Conservation (phyloP, 768 basidiomycete species). For the Tubosaeta sp. region DNA sequence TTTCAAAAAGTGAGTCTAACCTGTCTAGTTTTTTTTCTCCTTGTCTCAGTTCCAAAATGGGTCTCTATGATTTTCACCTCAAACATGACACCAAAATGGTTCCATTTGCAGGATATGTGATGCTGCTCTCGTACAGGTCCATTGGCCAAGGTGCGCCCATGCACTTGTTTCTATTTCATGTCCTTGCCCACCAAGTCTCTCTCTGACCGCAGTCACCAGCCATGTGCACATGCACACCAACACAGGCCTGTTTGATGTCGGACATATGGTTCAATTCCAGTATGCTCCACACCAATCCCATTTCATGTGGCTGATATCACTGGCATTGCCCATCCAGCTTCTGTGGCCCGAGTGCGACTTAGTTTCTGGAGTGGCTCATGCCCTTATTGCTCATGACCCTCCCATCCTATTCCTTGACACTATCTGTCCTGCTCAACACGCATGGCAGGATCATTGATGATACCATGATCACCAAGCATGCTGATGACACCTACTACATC, state of each 20-base stretch:
- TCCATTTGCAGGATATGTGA: slow-evolving; percentile 90
- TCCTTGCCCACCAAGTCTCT: slow-evolving; percentile 8
- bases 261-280: slow-evolving; percentile 97
- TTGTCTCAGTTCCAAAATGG: slow-evolving; percentile 45
- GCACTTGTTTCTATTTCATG: slow-evolving; percentile 1
- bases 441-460: slow-evolving; percentile 95
- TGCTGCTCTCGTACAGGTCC: slow-evolving; percentile 86
- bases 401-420: slow-evolving; percentile 70
- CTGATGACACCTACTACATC: slow-evolving; percentile 78
- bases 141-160: slow-evolving; percentile 66
- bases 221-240: slow-evolving; percentile 83
- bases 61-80: slow-evolving; percentile 86
- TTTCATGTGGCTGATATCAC: background rate
- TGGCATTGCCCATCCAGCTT: slow-evolving; percentile 47
- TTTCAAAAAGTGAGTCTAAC: slow-evolving; percentile 13
- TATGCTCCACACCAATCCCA: slow-evolving; percentile 29
- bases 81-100: slow-evolving; percentile 89
- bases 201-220: slow-evolving; percentile 60
- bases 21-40: background rate
- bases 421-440: slow-evolving; percentile 87
- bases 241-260: slow-evolving; percentile 92
- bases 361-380: slow-evolving; percentile 85
- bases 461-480: slow-evolving; percentile 85
- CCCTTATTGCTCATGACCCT: slow-evolving; percentile 75
- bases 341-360: slow-evolving; percentile 69